Evolutionary conservation across 495 filamentous ascomycete species (phyloP), one percentile per base, ranked within the genome.

Genomic region (Bathelium albidoporum): DNA sequence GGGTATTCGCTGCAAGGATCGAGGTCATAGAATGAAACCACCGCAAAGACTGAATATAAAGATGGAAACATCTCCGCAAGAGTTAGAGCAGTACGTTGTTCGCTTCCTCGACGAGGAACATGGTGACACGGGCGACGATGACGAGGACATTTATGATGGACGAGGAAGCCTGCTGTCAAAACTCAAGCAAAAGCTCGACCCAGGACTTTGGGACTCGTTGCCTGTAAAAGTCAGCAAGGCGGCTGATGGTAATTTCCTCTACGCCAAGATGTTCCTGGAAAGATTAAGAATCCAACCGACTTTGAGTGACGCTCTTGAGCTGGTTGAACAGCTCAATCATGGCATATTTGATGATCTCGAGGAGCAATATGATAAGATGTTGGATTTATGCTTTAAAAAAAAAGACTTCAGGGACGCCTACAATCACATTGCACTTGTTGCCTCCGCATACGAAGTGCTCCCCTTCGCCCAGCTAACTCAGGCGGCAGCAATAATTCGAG

Each of bases 251-350:
- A 60, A 60, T 31, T 36, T 60, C 59, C 14, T 60, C 9, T 60
- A 39, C 31, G n/a, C 59, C 14, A 60, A 60, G n/a, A 10, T 60
- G 16, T 60, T 39, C 31, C 34, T 60, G 59, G 59, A 60, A 36
- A 24, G 32, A 24, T 39, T 60, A 28, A 60, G 24, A 24, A n/a
- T 60, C 1, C 31, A 60, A 24, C 59, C 32, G 2, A 60, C 59
- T 1, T 60, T 60, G n/a, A n/a, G 39, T 24, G 29, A 12, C 34
- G 59, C 59, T n/a, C 34, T 12, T 1, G 12, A 14, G 12, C 14
- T 39, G n/a, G 59, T 22, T 22, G 7, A 39, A n/a, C 39, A 36
- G 32, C 32, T 60, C 1, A n/a, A 60, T 22, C 28, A 60, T 12
- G 32, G 59, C 5, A 39, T 39, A 4, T 28, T 39, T 18, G 59